Conservation (phyloP, 352 stramenopile genomes). For the Elongisporangium undulatum region DNA sequence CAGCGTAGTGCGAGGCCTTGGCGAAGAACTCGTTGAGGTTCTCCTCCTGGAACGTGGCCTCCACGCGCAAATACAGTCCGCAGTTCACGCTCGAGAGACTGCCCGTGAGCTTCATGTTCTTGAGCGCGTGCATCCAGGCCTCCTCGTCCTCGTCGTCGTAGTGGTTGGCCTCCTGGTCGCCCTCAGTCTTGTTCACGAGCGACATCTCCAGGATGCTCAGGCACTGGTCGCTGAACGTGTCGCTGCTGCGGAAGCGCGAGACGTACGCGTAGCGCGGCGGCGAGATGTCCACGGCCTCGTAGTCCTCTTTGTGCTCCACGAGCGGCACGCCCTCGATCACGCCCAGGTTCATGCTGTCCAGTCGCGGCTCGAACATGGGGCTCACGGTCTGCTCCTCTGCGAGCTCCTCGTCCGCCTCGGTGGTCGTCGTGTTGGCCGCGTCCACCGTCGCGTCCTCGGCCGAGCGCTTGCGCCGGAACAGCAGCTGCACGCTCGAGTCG, state of each 20-base stretch:
- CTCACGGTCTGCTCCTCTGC: slow-evolving; percentile 11
- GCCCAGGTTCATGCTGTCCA: slow-evolving; percentile 55
- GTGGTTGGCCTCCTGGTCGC: neutral
- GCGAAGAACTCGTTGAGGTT: slow-evolving; percentile 82
- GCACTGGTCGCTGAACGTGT: slow-evolving; percentile 82
- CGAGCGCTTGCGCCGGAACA: slow-evolving; percentile 40
- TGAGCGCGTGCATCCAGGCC: slow-evolving; percentile 21
- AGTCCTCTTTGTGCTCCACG: slow-evolving; percentile 60
- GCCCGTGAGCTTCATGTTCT: slow-evolving; percentile 44
- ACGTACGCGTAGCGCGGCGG: slow-evolving; percentile 77
- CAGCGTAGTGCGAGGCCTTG: slow-evolving; percentile 71
- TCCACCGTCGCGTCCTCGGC: slow-evolving; percentile 5
- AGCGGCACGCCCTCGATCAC: slow-evolving; percentile 60
- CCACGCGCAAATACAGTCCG: slow-evolving; percentile 65
- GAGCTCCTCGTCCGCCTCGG: slow-evolving; percentile 20
- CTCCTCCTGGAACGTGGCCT: slow-evolving; percentile 76
- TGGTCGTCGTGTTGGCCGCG: slow-evolving; percentile 13
- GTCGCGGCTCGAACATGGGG: slow-evolving; percentile 29
- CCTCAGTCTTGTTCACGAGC: slow-evolving; percentile 38
- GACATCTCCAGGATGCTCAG: slow-evolving; percentile 79
- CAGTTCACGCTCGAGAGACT: slow-evolving; percentile 77
- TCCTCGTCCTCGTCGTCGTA: slow-evolving; percentile 27
- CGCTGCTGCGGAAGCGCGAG: slow-evolving; percentile 70
- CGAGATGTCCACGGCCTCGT: slow-evolving; percentile 68
- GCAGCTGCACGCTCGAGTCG: slow-evolving; percentile 71